Base-by-base conservation (phyloP, 805 yeast species). In the Candida ponderosae region DNA sequence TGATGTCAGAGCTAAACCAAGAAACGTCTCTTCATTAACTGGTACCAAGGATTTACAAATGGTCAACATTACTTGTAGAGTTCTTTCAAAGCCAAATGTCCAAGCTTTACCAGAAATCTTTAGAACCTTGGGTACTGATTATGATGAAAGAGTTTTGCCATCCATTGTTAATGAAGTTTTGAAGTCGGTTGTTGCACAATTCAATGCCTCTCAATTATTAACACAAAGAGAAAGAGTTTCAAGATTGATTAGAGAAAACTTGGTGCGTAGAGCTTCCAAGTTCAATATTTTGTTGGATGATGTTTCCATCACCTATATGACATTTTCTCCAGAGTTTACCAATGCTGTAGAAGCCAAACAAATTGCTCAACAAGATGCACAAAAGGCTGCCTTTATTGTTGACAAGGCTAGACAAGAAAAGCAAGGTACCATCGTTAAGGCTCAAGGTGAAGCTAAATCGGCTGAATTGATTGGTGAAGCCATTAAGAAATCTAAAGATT, bases 401-500 rank as follows among this genome's bases (percentile, higher is more conserved):
- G 98, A 93, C 62, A 86, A 88, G 59, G 98, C 98, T 8, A 79
- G 85, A 51, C 98, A 93, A 65, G 97, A 93, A 66, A 93, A 93
- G 62, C 97, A 93, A 65, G 95, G 94, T 58, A 72, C 87, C 68
- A 95, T 93, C 45, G 97, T 93, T 40, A 87, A 83, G 62, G 97
- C 98, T 11, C 85, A 87, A 61, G 98, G 98, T 77, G 98, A 93
- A 66, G 98, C 98, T 47, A 79, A 86, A 59, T 84, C 96, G 37
- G 98, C 98, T 26, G 95, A 89, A 63, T 79, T 93, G 67, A 88
- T 93, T 66, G 98, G 98, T 77, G 98, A 93, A 47, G 97, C 98
- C 38, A 90, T 93, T 62, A 93, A 90, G 70, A 93, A 90, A 64
- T 84, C 94, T 18, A 84, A 75, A 62, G 98, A 90, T 60, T 93